phyloP scores from a whole-genome alignment of 2,329 filamentous ascomycete genomes.

The Colletotrichum navitas region DNA sequence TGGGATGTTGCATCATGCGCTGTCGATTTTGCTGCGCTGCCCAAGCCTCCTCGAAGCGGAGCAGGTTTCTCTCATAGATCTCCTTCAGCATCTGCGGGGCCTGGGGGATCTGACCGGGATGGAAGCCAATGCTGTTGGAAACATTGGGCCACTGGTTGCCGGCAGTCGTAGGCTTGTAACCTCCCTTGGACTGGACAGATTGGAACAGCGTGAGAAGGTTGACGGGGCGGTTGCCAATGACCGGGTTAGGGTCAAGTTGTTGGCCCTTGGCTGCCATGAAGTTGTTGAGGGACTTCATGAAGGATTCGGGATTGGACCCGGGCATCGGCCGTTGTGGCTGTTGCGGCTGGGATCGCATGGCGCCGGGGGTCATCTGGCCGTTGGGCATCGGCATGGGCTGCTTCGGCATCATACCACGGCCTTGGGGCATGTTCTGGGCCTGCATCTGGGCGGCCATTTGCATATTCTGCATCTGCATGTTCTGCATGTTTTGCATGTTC shows the following conservation, averaged over 20 bases:
- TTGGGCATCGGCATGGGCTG: slow-evolving; percentile 66
- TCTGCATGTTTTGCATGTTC: slow-evolving; percentile 55
- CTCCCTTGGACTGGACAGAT: slow-evolving; percentile 79
- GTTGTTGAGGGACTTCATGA: slow-evolving; percentile 80
- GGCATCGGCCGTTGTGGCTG: slow-evolving; percentile 50
- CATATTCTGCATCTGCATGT: slow-evolving; percentile 61
- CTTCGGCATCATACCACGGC: slow-evolving; percentile 66
- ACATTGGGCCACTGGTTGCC: slow-evolving; percentile 81
- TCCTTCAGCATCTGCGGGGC: slow-evolving; percentile 78
- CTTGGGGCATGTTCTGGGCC: slow-evolving; percentile 53
- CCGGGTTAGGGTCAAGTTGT: slow-evolving; percentile 80
- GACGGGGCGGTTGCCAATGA: slow-evolving; percentile 79
- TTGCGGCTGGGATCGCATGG: slow-evolving; percentile 62
- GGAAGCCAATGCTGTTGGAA: slow-evolving; percentile 73
- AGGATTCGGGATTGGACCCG: slow-evolving; percentile 71
- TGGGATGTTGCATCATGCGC: slow-evolving; percentile 62
- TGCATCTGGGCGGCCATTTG: slow-evolving; percentile 67
- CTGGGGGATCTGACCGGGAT: slow-evolving; percentile 71
- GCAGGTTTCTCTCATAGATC: slow-evolving; percentile 81
- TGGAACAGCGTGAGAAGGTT: slow-evolving; percentile 84
- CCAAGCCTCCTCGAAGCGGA: slow-evolving; percentile 81
- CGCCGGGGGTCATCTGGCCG: slow-evolving; percentile 66
- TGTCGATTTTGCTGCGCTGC: slow-evolving; percentile 66
- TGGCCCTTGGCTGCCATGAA: slow-evolving; percentile 83
- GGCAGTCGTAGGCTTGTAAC: slow-evolving; percentile 79